Evolutionary conservation across 192 early-diverging fungal genomes (phyloP), one percentile per base, ranked within the genome.

Genomic region (Podila verticillata): DNA sequence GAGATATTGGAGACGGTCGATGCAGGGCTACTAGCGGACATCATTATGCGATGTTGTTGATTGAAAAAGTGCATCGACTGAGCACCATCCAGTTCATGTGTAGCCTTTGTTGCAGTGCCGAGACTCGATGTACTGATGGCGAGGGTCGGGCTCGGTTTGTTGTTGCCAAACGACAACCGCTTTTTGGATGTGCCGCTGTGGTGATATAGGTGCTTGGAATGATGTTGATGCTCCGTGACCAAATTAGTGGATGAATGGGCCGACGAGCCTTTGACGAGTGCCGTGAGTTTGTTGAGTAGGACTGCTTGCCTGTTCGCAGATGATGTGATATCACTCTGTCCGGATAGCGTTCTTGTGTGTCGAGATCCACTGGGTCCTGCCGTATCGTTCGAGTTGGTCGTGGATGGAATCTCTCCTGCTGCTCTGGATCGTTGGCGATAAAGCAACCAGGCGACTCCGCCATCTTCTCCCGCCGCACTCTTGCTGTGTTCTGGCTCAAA

Each of bases 381-480:
- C 4, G 17, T 10, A 15, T 44, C 39, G 39, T 44, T 44, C 39
- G 39, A 44, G 39, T 17, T 44, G 12, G 39, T 22, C 12, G 48
- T 31, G 36, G 19, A 57, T 13, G 57, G 26, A 10, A 57, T 49
- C 7, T 39, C 63, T 7, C 74, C 63, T 17, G 56, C 39, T 1
- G 74, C 70, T 48, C 57, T 66, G 10, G 74, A 77, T 20, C 61
- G 17, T 28, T 71, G 64, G 1, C 70, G 68, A 35, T 66, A 70
- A 12, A 78, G 63, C 68, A 78, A 65, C 63, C 68, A 78, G 2
- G 68, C 62, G 26, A 70, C 26, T 4, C 58, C 63, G 7, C 44
- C 34, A 12, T 70, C 35, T 19, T 63, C 66, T 20, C n/a, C n/a
- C 10, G 63, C 32, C 22, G 39, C 20, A 54, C 51, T n/a, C 51